Percentiles rank a stretch among this genome's conserved stretches.
Evolutionary conservation across 2,329 filamentous ascomycete genomes (phyloP).

Genomic region (Coniochaeta hoffmannii): DNA sequence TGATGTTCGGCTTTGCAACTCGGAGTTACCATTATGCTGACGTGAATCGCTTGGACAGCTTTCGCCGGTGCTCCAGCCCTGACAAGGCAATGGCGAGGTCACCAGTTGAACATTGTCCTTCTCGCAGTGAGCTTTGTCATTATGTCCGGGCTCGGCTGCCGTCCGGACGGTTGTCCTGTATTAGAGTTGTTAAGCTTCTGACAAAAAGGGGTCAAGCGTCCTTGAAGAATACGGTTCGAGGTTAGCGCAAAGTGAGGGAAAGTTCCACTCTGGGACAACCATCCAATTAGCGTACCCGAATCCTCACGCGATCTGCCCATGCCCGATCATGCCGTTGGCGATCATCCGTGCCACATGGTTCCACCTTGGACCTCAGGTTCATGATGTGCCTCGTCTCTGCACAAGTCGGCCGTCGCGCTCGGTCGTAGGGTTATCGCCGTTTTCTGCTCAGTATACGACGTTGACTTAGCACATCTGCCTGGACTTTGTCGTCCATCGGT

Average conservation of each 20-base stretch:
- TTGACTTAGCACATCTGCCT: neutral
- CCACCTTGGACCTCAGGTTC: neutral
- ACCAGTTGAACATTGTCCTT: neutral
- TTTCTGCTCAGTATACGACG: too few species aligned
- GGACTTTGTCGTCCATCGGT: neutral
- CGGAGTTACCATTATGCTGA: neutral
- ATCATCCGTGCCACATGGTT: too few species aligned
- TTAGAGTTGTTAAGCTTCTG: neutral
- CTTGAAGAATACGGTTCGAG: constrained; percentile 7
- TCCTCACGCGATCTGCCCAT: too few species aligned
- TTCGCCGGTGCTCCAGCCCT: neutral
- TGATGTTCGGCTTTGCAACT: neutral
- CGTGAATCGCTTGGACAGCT: too few species aligned
- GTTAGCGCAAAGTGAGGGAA: constrained; percentile 6
- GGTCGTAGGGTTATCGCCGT: neutral
- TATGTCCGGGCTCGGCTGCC: neutral
- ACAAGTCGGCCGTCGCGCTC: neutral
- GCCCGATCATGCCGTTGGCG: too few species aligned
- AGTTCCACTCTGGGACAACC: neutral
- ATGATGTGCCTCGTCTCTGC: neutral
- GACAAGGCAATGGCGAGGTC: neutral
- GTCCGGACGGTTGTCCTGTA: neutral
- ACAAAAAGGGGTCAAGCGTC: constrained; percentile 3
- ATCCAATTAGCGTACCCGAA: neutral
- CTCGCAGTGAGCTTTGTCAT: neutral